Conservation (phyloP, 1,284 basidiomycete genomes). For the Nidula niveotomentosa region DNA sequence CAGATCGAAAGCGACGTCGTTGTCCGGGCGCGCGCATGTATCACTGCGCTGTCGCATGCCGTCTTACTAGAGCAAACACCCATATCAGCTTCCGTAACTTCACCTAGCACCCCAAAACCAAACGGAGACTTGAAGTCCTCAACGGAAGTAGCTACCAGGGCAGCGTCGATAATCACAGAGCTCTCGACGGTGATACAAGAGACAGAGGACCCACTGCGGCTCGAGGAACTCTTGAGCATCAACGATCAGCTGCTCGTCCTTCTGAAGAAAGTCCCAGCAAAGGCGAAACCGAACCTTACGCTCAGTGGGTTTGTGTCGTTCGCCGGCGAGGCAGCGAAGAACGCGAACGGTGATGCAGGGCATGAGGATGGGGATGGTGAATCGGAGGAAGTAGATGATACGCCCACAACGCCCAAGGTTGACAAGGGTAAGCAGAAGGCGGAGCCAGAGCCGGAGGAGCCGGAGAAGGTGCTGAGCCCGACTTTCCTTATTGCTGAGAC, state of each 20-base stretch:
- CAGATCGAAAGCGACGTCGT: conserved; percentile 56
- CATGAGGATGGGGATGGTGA: conserved; percentile 17
- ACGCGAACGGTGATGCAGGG: conserved; percentile 14
- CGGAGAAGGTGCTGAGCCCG: conserved; percentile 70
- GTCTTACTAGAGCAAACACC: conserved; percentile 19
- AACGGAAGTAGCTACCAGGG: conserved; percentile 46
- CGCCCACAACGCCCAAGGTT: conserved; percentile 56
- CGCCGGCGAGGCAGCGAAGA: conserved; percentile 8
- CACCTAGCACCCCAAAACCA: neutral
- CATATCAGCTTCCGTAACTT: conserved; percentile 18
- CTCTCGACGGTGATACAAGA: conserved; percentile 59
- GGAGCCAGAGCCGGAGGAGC: conserved; percentile 62
- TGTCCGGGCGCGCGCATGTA: conserved; percentile 47
- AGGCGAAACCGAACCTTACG: conserved; percentile 25
- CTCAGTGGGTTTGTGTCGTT: conserved; percentile 12
- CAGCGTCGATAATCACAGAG: conserved; percentile 54
- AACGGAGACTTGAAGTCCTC: conserved; percentile 41
- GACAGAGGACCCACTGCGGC: conserved; percentile 52
- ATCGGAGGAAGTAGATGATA: conserved; percentile 33
- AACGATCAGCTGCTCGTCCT: conserved; percentile 71
- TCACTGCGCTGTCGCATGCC: conserved; percentile 35
- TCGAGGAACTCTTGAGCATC: conserved; percentile 68
- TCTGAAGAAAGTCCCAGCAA: conserved; percentile 39
- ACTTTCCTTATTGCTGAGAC: conserved; percentile 61
- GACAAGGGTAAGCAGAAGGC: conserved; percentile 78